Base-by-base conservation (phyloP, 768 basidiomycete genomes). In the Crepidotus variabilis region DNA sequence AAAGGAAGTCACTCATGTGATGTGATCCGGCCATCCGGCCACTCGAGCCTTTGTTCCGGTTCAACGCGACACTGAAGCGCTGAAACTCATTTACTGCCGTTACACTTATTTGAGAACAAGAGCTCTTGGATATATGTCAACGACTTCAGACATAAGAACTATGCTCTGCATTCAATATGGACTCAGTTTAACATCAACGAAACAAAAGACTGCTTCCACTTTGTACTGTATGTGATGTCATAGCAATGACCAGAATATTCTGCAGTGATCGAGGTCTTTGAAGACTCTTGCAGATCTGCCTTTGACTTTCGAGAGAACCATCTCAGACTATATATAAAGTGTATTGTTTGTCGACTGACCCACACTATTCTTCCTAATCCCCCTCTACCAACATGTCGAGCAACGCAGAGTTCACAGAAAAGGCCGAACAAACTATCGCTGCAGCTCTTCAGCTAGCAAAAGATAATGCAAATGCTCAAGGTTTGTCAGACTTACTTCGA, bases 381-480 rank as follows among this genome's bases (percentile, higher is more conserved):
- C 14, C n/a, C 23, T 51, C 20, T 35, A 45, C 22, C 34, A 36
- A 80, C 76, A 59, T 57, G 58, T 55, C 52, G 53, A 74, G 78
- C 57, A 83, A 83, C 72, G 74, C 90, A 59, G 88, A 95, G 62
- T 89, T 94, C 63, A 96, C 94, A 24, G 91, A 95, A 71, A 92
- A 89, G 69, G 81, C 93, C 11, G 79, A 83, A 64, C 80, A 87
- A 63, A 78, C 86, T 23, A 65, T 95, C 53, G 71, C 83, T 54
- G 83, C 83, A 50, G 87, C 93, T 1, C 70, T 92, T 53, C 90
- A 92, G 63, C 79, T 88, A 45, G 92, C 93, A 10, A 92, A 85
- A 66, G 92, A 95, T 70, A 84, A 92, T 67, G 80, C 89, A 16
- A 85, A 93, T 65, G 86, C 85, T 0, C 88, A 94, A 80, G 82